Base-by-base conservation (phyloP, 169 alveolate species). In the Plasmodium knowlesi region DNA sequence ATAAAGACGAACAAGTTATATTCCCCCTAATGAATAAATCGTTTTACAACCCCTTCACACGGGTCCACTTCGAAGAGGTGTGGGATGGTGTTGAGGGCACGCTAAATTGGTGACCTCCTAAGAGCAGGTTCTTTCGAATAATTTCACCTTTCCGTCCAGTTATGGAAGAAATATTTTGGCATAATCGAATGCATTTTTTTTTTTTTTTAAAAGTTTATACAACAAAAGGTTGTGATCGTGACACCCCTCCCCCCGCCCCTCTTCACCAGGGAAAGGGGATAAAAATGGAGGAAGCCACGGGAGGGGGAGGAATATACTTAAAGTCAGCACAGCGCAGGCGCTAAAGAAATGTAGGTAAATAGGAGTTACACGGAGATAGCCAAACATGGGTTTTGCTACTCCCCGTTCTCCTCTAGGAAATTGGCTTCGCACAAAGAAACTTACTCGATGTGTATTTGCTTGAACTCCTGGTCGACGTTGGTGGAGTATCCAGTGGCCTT, bases 401-500 rank as follows among this genome's bases (percentile, higher is more conserved):
- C 25, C 61, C 61, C 61, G 61, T 3, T 50, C 22, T 6, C 22
- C 0, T 12, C 61, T 50, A 1, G 1, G n/a, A 14, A 6, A 28
- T 41, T 5, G 6, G 34, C 34, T 12, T 6, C 9, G 19, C 39
- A 70, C 5, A 80, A 80, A 16, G 5, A 30, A 30, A 54, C 39
- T 82, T 28, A 82, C 43, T 89, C 91, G 5, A 89, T 78, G 22
- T 39, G 85, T 5, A 89, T 81, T 41, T 61, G 71, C 73, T 89
- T 78, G 76, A 89, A 89, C 1, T 72, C 92, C 39, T 28, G 19
- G n/a, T 91, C 95, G 19, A 82, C 85, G 34, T 70, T 82, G 12
- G 50, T 46, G 10, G 32, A 46, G 50, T 91, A 91, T 6, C 53
- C 85, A 16, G 43, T 82, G 72, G 95, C 95, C 80, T 91, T 91